These are phyloP conservation scores for Picea glauca DNA, from an alignment of 75 land plant species.

Conservation along the genomic window DNA sequence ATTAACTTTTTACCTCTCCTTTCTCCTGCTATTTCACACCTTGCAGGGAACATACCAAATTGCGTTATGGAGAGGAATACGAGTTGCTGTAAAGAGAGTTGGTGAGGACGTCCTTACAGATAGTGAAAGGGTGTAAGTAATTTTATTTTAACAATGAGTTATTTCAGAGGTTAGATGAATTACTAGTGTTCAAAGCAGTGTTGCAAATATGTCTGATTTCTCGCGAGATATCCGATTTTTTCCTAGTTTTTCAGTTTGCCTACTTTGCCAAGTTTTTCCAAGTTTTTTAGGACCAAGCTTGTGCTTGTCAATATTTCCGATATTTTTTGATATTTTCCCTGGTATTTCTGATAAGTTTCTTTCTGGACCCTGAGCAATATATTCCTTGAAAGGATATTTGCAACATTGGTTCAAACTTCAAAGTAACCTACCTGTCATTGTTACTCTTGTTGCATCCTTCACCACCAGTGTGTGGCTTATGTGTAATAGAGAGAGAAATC, in stretches of 20 bases:
- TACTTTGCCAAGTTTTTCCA: neutral
- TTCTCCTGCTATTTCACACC: neutral
- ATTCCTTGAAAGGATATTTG: no score
- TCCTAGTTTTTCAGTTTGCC: neutral
- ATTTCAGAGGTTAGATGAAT: neutral
- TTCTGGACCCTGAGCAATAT: no score
- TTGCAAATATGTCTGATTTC: neutral
- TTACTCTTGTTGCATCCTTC: neutral
- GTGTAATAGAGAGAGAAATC: neutral
- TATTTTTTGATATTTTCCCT: no score
- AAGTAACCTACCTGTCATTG: neutral
- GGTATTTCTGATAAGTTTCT: no score
- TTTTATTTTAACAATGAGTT: neutral
- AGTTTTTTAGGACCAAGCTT: no score
- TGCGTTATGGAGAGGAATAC: constrained; percentile 84
- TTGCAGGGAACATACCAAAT: constrained; percentile 73
- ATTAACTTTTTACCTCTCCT: neutral
- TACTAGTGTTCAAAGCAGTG: neutral
- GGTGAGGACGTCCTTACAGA: constrained; percentile 54
- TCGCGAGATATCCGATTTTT: neutral
- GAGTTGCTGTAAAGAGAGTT: constrained; percentile 83
- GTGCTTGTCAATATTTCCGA: no score
- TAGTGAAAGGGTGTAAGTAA: constrained; percentile 65
- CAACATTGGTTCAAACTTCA: neutral
- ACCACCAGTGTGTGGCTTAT: neutral